Base-by-base conservation (phyloP, 1,284 basidiomycete genomes). In the Moesziomyces sp. region DNA sequence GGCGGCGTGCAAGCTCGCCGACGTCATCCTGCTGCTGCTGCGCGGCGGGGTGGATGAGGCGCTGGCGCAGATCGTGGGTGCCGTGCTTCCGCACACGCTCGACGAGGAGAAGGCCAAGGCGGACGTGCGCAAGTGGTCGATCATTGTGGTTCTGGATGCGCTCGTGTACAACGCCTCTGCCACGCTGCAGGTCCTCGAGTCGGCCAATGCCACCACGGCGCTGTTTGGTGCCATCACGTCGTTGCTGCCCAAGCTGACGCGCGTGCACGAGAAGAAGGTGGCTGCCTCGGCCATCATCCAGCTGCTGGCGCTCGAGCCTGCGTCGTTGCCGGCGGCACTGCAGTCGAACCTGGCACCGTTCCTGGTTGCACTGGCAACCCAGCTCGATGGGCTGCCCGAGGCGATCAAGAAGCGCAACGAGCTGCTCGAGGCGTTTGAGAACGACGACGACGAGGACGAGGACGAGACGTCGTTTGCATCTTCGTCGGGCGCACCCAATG, bases 191-290 rank as follows among this genome's bases (percentile, higher is more conserved):
- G 84, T 92, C 63, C 91, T 94, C 87, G 92, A 93, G 80, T 72
- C 84, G 55, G 68, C 77, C 26, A 86, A 89, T 3, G 90, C 89
- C 5, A 88, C 90, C 1, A 89, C 89, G 45, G 61, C 46, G 30
- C 92, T 95, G 87, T 93, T 96, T 81, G 93, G 92, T 91, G 91
- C 93, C 83, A 59, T 74, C 23, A 72, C 76, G 6, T 89, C 88
- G 59, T 85, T 86, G 50, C 87, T 89, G 23, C 86, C 87, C 30
- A 88, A 87, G 51, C 87, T 94, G 46, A 91, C 91, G 3, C 88
- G 93, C n/a, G 92, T 95, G 42, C 93, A 96, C 83, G 93, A 95
- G 85, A 93, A 93, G 88, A 94, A 92, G 84, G 86, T 96, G 59
- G 89, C 89, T 67, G 88, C 94, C 52, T 84, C 92, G 62, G 89